Evolutionary conservation across 2,329 filamentous ascomycete genomes (phyloP).

Genomic region (Penicillium sp.): DNA sequence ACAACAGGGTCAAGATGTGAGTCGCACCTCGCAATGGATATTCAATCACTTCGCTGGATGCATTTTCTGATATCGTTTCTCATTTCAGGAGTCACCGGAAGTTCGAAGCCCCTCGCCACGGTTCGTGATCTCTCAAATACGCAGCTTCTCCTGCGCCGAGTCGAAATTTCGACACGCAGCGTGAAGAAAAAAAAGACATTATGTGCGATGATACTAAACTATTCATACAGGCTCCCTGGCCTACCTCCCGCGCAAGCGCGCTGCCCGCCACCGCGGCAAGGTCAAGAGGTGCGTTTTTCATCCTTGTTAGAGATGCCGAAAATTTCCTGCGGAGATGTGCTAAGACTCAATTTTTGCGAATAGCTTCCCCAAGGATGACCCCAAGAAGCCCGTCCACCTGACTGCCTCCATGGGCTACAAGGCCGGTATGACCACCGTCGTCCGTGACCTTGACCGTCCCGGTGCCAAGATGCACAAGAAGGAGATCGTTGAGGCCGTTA

Average conservation of each 20-base stretch:
- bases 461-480: slow-evolving; percentile 99
- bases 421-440: slow-evolving; percentile 99
- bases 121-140: slow-evolving; percentile 66
- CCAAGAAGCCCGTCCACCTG: slow-evolving; percentile 99
- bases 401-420: slow-evolving; percentile 99
- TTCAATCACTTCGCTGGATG: slow-evolving; percentile 4
- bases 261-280: slow-evolving; percentile 91
- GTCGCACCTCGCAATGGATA: slow-evolving; percentile 27
- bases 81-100: slow-evolving; percentile 61
- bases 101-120: slow-evolving; percentile 91
- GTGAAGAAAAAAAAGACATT: slow-evolving; percentile 13
- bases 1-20: slow-evolving; percentile 55
- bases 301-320: slow-evolving; percentile 5
- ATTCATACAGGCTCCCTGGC: slow-evolving; percentile 67
- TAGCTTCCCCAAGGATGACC: slow-evolving; percentile 99
- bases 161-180: slow-evolving; percentile 33
- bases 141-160: slow-evolving; percentile 62
- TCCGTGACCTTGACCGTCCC: slow-evolving; percentile 97
- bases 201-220: slow-evolving; percentile 40
- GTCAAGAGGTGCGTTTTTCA: slow-evolving; percentile 81
- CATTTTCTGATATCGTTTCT: slow-evolving; percentile 35
- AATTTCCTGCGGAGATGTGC: slow-evolving; percentile 28
- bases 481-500: slow-evolving; percentile 88
- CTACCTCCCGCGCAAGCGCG: slow-evolving; percentile 87
- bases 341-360: slow-evolving; percentile 35